phyloP scores from a whole-genome alignment of 257 asterid genomes.

The Scutellaria galericulata region DNA sequence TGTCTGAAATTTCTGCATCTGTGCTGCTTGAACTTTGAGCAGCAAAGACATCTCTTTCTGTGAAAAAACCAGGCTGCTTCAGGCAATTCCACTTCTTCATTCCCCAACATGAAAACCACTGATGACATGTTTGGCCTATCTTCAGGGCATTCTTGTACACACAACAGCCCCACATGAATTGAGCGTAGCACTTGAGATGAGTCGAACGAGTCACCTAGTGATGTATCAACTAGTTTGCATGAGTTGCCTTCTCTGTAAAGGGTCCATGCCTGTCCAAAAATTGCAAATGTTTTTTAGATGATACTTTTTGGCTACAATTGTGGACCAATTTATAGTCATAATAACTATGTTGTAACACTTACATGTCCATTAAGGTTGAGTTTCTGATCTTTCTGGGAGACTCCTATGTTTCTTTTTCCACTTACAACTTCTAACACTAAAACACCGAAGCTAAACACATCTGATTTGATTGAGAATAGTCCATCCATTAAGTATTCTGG shows the following conservation, averaged over 20 bases:
- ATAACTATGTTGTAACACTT: not conserved
- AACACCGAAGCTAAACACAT: conserved; percentile 25
- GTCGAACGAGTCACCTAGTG: not conserved
- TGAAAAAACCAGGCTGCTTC: not conserved
- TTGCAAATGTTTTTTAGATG: not conserved
- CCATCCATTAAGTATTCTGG: conserved; percentile 16
- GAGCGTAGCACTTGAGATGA: not conserved
- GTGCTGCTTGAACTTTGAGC: not conserved
- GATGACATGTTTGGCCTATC: conserved; percentile 21
- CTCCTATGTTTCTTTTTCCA: conserved; percentile 20
- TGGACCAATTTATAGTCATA: not conserved
- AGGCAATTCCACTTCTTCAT: conserved; percentile 6
- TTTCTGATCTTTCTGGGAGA: not conserved
- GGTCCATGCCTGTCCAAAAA: conserved; percentile 15
- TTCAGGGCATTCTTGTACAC: not conserved
- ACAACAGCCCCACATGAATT: conserved; percentile 10
- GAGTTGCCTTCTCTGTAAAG: not conserved
- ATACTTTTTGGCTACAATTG: not conserved
- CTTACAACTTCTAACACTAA: conserved; percentile 13
- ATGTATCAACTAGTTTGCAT: conserved; percentile 4
- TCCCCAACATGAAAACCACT: conserved; percentile 15
- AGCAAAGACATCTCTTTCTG: conserved; percentile 1
- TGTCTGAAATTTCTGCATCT: not conserved
- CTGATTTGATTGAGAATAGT: conserved; percentile 8
- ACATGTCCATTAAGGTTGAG: conserved; percentile 26